Conservation (phyloP, 805 yeast genomes). For the Wickerhamomyces ciferrii region DNA sequence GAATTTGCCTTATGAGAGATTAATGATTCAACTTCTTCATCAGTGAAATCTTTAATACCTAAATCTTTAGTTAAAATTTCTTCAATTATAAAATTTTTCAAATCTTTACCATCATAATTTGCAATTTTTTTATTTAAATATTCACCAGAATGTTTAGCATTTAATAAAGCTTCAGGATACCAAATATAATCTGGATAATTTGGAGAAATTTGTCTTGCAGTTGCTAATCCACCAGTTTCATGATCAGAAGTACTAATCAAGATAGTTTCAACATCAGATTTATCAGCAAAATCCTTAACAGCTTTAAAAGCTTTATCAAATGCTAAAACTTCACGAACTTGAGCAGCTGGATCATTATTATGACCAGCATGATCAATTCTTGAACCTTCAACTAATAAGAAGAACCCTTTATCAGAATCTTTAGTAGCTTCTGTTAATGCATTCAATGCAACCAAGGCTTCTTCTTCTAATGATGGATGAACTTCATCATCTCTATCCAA, state of each 20-base stretch:
- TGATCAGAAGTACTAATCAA: slow-evolving; percentile 86
- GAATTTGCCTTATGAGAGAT: slow-evolving; percentile 27
- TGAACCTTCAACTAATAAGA: slow-evolving; percentile 84
- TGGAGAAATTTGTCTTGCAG: slow-evolving; percentile 68
- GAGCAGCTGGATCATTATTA: slow-evolving; percentile 90
- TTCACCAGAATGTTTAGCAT: slow-evolving; percentile 77
- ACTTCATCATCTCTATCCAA: slow-evolving; percentile 59
- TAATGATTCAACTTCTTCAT: slow-evolving; percentile 46
- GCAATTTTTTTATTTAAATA: slow-evolving; percentile 46
- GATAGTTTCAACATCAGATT: slow-evolving; percentile 68
- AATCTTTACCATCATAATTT: slow-evolving; percentile 24
- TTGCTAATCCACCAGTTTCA: slow-evolving; percentile 93
- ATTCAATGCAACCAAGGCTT: slow-evolving; percentile 67
- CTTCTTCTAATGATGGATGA: slow-evolving; percentile 78
- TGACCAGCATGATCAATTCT: slow-evolving; percentile 96
- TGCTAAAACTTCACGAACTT: slow-evolving; percentile 85
- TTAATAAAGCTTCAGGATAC: slow-evolving; percentile 73
- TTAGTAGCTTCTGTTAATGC: slow-evolving; percentile 63
- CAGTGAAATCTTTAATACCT: slow-evolving; percentile 56
- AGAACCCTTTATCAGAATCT: slow-evolving; percentile 78
- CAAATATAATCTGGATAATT: slow-evolving; percentile 82
- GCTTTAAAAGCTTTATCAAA: slow-evolving; percentile 78
- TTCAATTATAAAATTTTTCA: slow-evolving; percentile 41
- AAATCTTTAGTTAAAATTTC: slow-evolving; percentile 59
- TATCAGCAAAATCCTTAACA: slow-evolving; percentile 64